Base-by-base conservation (phyloP, 2,329 filamentous ascomycete species). In the Helicocarpus griseus region DNA sequence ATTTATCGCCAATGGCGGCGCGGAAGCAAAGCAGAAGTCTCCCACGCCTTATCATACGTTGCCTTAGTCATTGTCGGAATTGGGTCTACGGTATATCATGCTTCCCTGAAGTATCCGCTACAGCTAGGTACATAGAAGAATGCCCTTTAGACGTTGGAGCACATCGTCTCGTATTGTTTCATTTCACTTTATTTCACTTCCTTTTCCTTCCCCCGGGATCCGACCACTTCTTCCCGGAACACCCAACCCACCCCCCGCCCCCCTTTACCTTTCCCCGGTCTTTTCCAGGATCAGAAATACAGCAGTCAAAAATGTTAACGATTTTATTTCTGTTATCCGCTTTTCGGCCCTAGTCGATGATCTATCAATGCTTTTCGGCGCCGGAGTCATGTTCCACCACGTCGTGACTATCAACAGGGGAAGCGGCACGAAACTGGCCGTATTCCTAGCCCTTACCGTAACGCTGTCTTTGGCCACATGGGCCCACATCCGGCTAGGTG, bases 41-140 rank as follows among this genome's bases (percentile, higher is more conserved):
- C 40, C 51, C 41, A 53, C 50, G 6, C 50, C 29, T 45, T 55
- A 13, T 51, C 54, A n/a, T 57, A 62, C 39, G 51, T 60, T 7
- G 56, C 58, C 13, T 51, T 62, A 21, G 58, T 61, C 36, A 57
- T 61, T 40, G 56, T 61, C 21, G 60, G 58, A 14, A 51, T 59
- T 24, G 56, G 51, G 17, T 61, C 58, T 5, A 53, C 56, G 31
- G 53, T 49, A 29, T 62, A 58, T 49, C 60, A 62, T 53, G 50
- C 56, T n/a, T 57, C 58, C 1, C 29, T 61, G 51, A 61, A 61
- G 45, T 58, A 61, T 33, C 48, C 53, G 14, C 48, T 55, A 19
- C 57, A 57, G 36, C 43, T 55, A 53, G 51, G 51, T 55, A 53
- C 36, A 35, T n/a, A 21, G 31, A 14, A n/a, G n/a, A n/a, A 14